phyloP scores from a whole-genome alignment of 164 flowering plant genomes.

The Santalum album region DNA sequence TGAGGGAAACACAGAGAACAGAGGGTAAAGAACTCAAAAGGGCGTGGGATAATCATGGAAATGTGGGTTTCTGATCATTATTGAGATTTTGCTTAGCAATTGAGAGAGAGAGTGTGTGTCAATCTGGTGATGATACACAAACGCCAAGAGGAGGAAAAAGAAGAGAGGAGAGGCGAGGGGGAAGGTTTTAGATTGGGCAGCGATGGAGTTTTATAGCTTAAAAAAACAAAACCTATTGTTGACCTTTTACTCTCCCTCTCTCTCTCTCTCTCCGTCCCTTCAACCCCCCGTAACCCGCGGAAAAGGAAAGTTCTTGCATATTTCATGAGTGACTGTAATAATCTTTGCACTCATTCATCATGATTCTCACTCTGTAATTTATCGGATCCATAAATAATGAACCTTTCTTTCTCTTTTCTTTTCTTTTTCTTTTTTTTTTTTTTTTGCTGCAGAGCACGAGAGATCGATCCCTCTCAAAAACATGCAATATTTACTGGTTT shows the following conservation, averaged over 20 bases:
- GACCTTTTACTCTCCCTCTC: background rate
- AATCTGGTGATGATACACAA: background rate
- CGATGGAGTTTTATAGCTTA: slow-evolving; percentile 11
- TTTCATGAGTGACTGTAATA: too few relatives aligned
- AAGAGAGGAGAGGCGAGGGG: slow-evolving; percentile 9
- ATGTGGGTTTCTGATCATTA: background rate
- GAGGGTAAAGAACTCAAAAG: background rate
- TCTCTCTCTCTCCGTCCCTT: background rate
- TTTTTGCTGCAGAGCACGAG: too few relatives aligned
- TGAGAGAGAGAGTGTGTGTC: background rate
- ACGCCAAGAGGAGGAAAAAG: background rate
- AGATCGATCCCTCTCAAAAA: too few relatives aligned
- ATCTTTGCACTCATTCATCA: too few relatives aligned
- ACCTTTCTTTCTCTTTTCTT: too few relatives aligned
- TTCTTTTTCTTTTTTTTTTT: too few relatives aligned
- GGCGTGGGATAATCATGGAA: background rate
- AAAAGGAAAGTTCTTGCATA: too few relatives aligned
- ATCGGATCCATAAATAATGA: too few relatives aligned
- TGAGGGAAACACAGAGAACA: background rate
- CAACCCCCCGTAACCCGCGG: background rate
- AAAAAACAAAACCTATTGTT: background rate
- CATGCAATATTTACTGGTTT: too few relatives aligned
- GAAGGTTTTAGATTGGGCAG: slow-evolving; percentile 11
- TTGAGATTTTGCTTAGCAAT: too few relatives aligned
- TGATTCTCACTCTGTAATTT: too few relatives aligned